phyloP scores from a whole-genome alignment of 163 green algal species.

The Coccomyxa subellipsoidea region DNA sequence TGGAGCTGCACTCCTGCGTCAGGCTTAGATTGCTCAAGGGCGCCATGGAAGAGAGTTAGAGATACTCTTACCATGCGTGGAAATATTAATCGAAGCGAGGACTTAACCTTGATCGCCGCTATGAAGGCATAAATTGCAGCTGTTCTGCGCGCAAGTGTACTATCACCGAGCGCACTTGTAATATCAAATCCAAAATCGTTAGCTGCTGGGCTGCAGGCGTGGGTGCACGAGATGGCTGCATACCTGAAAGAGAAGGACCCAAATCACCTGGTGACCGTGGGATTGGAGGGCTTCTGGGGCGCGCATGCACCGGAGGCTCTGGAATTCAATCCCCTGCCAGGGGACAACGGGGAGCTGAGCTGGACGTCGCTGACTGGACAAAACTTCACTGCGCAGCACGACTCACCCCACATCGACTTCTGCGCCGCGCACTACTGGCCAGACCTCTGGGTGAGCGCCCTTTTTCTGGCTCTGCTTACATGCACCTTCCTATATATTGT shows the following conservation, averaged over 20 bases:
- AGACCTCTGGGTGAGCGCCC: conserved; percentile 54
- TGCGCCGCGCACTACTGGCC: conserved; percentile 69
- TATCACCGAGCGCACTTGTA: too few relatives aligned
- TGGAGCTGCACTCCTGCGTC: too few relatives aligned
- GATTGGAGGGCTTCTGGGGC: conserved; percentile 13
- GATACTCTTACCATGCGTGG: too few relatives aligned
- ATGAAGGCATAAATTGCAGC: too few relatives aligned
- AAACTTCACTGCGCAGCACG: conserved; percentile 47
- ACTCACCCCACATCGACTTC: conserved; percentile 60
- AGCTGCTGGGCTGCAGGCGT: conserved; percentile 28
- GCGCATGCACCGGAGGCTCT: neutral
- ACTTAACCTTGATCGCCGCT: too few relatives aligned
- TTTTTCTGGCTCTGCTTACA: too few relatives aligned
- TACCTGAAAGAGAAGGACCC: conserved; percentile 55
- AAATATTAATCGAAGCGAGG: too few relatives aligned
- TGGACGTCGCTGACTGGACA: conserved; percentile 28
- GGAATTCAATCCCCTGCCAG: neutral
- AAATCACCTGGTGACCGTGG: conserved; percentile 53
- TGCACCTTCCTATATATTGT: too few relatives aligned
- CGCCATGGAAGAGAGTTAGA: too few relatives aligned
- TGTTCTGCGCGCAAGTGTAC: too few relatives aligned
- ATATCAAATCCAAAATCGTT: too few relatives aligned
- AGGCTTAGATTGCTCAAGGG: too few relatives aligned
- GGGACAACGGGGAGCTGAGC: neutral
- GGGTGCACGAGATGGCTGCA: conserved; percentile 52